Evolutionary conservation across 2,329 filamentous ascomycete species (phyloP).

Genomic region (Calycina herbarum): DNA sequence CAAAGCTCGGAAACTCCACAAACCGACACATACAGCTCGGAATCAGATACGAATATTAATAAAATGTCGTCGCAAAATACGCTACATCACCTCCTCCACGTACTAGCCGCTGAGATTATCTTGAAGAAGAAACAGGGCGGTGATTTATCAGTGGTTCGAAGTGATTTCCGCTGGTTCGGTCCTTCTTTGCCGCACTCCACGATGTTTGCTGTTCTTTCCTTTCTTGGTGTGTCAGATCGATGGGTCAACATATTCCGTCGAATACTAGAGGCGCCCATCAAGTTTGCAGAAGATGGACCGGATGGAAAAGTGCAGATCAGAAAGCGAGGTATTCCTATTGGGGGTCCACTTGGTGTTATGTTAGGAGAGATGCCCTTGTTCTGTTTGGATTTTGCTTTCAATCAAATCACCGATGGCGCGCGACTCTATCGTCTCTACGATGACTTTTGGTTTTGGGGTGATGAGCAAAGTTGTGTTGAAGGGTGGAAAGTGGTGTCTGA

Average conservation of each 20-base stretch:
- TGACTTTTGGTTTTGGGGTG: constrained; percentile 67
- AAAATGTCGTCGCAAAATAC: neutral
- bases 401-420: constrained; percentile 53
- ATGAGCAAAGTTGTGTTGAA: neutral
- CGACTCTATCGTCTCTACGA: constrained; percentile 64
- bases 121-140: constrained; percentile 49
- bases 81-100: neutral
- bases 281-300: constrained; percentile 54
- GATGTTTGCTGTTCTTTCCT: constrained; percentile 55
- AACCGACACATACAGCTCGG: neutral
- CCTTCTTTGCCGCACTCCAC: constrained; percentile 60
- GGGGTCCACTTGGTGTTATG: constrained; percentile 36
- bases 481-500: neutral
- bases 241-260: constrained; percentile 61
- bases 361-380: neutral
- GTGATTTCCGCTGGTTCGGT: constrained; percentile 57
- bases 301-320: constrained; percentile 43
- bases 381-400: constrained; percentile 53
- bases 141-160: constrained; percentile 54
- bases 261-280: constrained; percentile 60
- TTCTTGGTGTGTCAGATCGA: constrained; percentile 55
- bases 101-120: constrained; percentile 31
- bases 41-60: neutral
- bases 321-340: constrained; percentile 59
- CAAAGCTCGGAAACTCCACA: neutral